Base-by-base conservation (phyloP, 1,284 basidiomycete species). In the Cutaneotrichosporon curvatum region DNA sequence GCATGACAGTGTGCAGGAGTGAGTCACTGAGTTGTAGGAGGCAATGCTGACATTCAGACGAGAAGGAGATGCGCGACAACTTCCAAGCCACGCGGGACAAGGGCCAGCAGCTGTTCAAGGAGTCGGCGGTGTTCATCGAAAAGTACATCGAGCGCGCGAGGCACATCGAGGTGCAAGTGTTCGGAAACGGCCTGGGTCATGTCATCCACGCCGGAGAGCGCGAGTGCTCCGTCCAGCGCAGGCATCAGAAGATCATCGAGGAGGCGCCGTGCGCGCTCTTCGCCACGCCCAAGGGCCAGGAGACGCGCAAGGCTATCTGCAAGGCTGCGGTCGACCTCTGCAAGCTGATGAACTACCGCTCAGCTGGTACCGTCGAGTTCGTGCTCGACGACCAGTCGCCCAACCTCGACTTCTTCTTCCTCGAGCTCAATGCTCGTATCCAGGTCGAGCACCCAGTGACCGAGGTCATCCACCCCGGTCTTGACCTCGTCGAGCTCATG, bases 211-310 rank as follows among this genome's bases (percentile, higher is more conserved):
- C 84, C 71, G 79, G 81, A 28, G 83, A 85, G 59, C 74, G 84
- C 10, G 84, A 86, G 61, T 83, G 82, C 56, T 81, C 79, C 36
- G 70, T 84, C 15, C 84, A 86, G 60, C 73, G 84, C 23, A 70
- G 83, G 21, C 79, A 84, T 58, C 84, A 86, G 65, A 86, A 86
- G 60, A 77, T 85, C 4, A 77, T 85, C 25, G 83, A 86, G 59
- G 84, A 85, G 59, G 75, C 77, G 1, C 56, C 56, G 0, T 57
- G 52, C 33, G 79, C 55, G 77, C 80, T 5, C 78, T 79, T 60
- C 70, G 79, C 40, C 47, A 61, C 14, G 45, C 51, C 19, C 67
- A 70, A 34, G 21, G 53, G 57, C 12, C 34, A 49, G 33, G 47
- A 70, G 16, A 60, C 78, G 11, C 68, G 75, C 37, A 62, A 72